These are phyloP conservation scores for Xanthoconium purpureum DNA, from an alignment of 768 basidiomycete species.

Conservation along the genomic window DNA sequence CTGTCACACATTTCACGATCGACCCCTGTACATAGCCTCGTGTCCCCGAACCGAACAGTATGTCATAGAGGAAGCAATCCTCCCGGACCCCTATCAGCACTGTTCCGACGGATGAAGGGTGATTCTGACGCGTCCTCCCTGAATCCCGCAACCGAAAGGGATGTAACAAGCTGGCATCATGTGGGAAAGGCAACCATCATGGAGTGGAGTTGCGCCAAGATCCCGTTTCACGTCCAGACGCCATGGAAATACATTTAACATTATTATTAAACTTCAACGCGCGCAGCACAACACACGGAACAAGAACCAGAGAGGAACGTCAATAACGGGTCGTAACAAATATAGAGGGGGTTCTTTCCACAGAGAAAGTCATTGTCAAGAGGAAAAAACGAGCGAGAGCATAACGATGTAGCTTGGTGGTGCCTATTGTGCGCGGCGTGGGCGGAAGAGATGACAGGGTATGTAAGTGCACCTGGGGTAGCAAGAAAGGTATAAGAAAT, in stretches of 20 bases:
- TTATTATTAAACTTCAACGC: neutral
- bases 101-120: neutral
- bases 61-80: neutral
- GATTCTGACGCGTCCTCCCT: neutral
- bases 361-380: constrained; percentile 3
- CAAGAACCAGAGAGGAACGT: constrained; percentile 9
- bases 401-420: constrained; percentile 24
- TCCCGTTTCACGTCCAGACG: constrained; percentile 1
- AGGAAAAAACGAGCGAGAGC: constrained; percentile 24
- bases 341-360: constrained; percentile 9
- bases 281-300: constrained; percentile 4
- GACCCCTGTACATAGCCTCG: no score
- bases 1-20: no score
- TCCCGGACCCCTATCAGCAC: neutral
- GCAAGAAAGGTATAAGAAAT: constrained; percentile 15
- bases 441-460: constrained; percentile 17
- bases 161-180: neutral
- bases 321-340: constrained; percentile 25
- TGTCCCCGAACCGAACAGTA: neutral
- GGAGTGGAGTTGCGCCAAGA: neutral
- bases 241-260: constrained; percentile 21
- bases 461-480: constrained; percentile 24
- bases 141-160: neutral
- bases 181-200: neutral
- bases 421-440: constrained; percentile 20